Evolutionary conservation across 148 eudicot genomes (phyloP), one percentile per base, ranked within the genome.

Genomic region (Camellia granthamiana): DNA sequence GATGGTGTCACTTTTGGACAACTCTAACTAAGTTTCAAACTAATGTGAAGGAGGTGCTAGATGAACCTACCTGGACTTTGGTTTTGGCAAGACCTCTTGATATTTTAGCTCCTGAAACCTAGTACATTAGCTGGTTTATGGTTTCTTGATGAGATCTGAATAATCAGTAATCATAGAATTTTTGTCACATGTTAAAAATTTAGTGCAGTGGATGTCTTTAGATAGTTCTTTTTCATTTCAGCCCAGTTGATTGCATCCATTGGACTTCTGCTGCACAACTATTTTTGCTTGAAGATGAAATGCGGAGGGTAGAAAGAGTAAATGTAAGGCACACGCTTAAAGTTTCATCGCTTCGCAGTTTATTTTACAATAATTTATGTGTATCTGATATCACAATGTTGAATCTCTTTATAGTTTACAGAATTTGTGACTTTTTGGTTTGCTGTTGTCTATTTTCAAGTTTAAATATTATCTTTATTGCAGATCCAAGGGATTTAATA

Each of bases 241-340:
- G 99, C 89, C 99, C 99, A 42, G 99, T 95, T 67, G 98, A 95
- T 82, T 95, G 98, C 87, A 95, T 95, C 75, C 92, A 95, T 81
- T 90, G 97, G 99, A 95, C 98, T 77, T 90, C 99, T 84, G 98
- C 99, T 81, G 90, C 93, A 69, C 98, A 95, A 86, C 72, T 93
- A 38, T 90, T 98, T 69, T 85, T 95, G 93, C 99, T 95, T 69
- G 99, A 95, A 86, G 99, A 95, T 82, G 98, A 95, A 86, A 95
- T 95, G 99, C 91, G 99, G 60, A 92, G 97, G 83, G 92, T 93
- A 23, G 97, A 95, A 87, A 85, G 99, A 85, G 99, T 95, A 63
- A 95, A 95, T 89, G 99, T 95, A 87, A 88, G 94, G n/a, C 72
- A 58, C 74, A 60, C 42, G 14, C 9, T 14, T n/a, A 42, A 14